These are phyloP conservation scores for Sicyos edulis DNA, from an alignment of 306 rosid species.

Conservation along the genomic window DNA sequence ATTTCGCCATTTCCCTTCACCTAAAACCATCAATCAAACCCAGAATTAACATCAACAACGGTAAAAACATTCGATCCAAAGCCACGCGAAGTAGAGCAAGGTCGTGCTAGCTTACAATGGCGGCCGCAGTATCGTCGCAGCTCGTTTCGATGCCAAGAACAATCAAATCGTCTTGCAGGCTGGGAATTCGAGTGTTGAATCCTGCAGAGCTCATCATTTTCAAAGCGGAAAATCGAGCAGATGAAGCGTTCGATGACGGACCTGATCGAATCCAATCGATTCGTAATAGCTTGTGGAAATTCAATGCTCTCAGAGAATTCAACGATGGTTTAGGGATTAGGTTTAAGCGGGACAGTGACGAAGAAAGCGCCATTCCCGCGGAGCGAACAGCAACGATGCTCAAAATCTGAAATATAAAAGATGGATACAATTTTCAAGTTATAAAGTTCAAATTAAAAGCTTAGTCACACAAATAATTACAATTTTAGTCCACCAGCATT, in stretches of 20 bases:
- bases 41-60: conserved; percentile 10
- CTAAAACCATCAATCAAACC: conserved; percentile 27
- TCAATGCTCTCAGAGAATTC: conserved; percentile 23
- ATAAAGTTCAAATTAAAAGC: too few relatives aligned
- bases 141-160: conserved; percentile 93
- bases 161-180: conserved; percentile 34
- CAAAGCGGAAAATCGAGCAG: conserved; percentile 21
- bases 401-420: too few relatives aligned
- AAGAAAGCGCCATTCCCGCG: conserved; percentile 42
- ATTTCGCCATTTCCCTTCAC: conserved; percentile 77
- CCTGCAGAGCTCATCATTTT: conserved; percentile 9
- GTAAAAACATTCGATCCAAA: background rate
- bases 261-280: conserved; percentile 16
- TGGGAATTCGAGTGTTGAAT: conserved; percentile 20
- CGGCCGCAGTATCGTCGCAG: conserved; percentile 96
- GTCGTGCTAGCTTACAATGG: conserved; percentile 45
- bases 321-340: conserved; percentile 47
- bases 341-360: conserved; percentile 59
- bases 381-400: background rate
- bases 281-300: conserved; percentile 26
- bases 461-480: too few relatives aligned
- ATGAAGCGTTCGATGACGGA: conserved; percentile 18
- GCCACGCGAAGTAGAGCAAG: background rate
- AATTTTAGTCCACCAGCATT: too few relatives aligned
- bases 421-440: too few relatives aligned